These are phyloP conservation scores for Bipolaris bicolor DNA, from an alignment of 2,329 filamentous ascomycete species.

Conservation along the genomic window DNA sequence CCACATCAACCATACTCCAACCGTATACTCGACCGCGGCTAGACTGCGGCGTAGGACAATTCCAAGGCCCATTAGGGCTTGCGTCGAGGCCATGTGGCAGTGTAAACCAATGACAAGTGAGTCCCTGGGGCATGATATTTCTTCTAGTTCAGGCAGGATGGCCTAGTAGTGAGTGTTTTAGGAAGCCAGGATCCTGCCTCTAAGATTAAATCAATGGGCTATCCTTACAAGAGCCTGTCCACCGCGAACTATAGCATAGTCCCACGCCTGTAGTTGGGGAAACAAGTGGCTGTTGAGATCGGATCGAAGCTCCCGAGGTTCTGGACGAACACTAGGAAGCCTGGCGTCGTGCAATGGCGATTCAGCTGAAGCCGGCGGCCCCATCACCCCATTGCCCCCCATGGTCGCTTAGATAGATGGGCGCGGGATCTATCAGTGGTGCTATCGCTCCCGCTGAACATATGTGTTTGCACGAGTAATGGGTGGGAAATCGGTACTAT, in stretches of 20 bases:
- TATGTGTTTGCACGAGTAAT: slow-evolving; percentile 4
- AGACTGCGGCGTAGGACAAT: background rate
- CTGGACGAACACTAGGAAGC: background rate
- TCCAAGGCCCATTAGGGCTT: background rate
- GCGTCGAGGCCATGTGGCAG: background rate
- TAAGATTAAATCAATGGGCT: background rate
- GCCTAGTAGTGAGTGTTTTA: background rate
- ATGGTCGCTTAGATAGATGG: background rate
- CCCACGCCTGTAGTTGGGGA: background rate
- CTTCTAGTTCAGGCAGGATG: background rate
- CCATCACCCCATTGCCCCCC: background rate
- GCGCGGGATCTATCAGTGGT: background rate
- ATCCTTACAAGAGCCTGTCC: background rate
- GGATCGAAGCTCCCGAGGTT: background rate
- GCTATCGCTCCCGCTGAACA: background rate
- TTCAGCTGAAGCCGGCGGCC: background rate
- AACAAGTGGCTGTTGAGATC: background rate
- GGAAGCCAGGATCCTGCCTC: background rate
- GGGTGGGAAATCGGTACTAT: background rate
- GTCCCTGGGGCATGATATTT: background rate
- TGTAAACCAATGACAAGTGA: background rate
- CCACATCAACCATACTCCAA: slow-evolving; percentile 5
- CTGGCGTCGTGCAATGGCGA: background rate
- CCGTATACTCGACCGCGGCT: slow-evolving; percentile 5
- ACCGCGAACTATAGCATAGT: background rate